A percentile compares a stretch with the other conserved stretches of the same genome.
These are phyloP conservation scores for Trebouxia sp. DNA, from an alignment of 139 green algal genomes.

Conservation along the genomic window DNA sequence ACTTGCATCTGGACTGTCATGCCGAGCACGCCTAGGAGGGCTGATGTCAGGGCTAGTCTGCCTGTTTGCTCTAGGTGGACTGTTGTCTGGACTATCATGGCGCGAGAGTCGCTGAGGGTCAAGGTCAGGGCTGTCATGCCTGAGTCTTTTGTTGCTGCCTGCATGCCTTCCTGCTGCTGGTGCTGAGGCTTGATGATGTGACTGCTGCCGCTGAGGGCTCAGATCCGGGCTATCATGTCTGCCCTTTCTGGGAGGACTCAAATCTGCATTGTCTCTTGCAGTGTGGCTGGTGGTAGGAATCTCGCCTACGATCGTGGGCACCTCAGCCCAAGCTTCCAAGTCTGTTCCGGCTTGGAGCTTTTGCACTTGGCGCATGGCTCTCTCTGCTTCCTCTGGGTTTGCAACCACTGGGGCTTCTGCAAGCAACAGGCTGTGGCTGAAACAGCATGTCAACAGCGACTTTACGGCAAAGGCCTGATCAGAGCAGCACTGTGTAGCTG, in stretches of 20 bases:
- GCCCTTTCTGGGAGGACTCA: constrained; percentile 3
- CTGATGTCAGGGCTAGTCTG: background rate
- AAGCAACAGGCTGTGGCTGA: background rate
- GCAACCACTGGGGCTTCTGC: constrained; percentile 67
- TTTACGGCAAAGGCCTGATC: background rate
- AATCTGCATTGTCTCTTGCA: background rate
- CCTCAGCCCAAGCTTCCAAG: background rate
- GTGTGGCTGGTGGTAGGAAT: background rate
- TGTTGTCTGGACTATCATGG: background rate
- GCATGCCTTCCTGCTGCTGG: background rate
- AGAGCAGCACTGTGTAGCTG: background rate
- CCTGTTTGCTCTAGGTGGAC: background rate
- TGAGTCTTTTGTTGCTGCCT: background rate
- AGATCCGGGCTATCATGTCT: constrained; percentile 5
- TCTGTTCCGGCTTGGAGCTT: constrained; percentile 38
- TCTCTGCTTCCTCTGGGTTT: constrained; percentile 68
- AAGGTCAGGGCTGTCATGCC: background rate
- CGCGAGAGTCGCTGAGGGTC: too few relatives aligned
- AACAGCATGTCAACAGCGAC: background rate
- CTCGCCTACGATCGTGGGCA: background rate
- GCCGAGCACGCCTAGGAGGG: background rate
- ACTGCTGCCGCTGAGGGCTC: background rate
- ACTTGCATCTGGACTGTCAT: background rate
- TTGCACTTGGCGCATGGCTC: constrained; percentile 47
- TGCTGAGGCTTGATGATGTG: background rate